These are phyloP conservation scores for Pachysandra terminalis DNA, from an alignment of 164 flowering plant species.

Conservation along the genomic window DNA sequence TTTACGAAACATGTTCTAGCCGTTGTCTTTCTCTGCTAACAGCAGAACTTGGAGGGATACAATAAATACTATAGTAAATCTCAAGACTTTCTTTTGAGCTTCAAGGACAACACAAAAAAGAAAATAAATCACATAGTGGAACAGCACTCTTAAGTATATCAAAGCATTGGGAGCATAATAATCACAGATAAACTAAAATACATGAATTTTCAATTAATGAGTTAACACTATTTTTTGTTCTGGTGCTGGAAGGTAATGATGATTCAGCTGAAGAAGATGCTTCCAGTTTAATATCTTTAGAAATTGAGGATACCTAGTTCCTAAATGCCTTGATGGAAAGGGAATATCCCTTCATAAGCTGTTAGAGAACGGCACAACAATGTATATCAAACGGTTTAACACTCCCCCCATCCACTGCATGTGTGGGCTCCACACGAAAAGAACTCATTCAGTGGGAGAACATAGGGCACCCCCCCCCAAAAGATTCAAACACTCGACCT, in stretches of 20 bases:
- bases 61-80: background rate
- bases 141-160: slow-evolving; percentile 4
- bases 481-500: too few relatives aligned
- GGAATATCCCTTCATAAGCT: slow-evolving; percentile 8
- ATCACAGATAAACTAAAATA: background rate
- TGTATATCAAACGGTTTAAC: too few relatives aligned
- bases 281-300: background rate
- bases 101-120: background rate
- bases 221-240: background rate
- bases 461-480: too few relatives aligned
- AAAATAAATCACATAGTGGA: background rate
- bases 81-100: background rate
- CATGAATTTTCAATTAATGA: background rate
- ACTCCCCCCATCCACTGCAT: too few relatives aligned
- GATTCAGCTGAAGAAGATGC: too few relatives aligned
- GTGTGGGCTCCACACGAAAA: too few relatives aligned
- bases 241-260: background rate
- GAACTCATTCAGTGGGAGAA: too few relatives aligned
- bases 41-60: background rate
- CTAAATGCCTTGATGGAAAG: background rate
- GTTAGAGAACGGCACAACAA: too few relatives aligned
- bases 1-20: slow-evolving; percentile 47
- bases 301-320: background rate
- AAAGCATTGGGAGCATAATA: background rate
- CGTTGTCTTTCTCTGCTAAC: background rate